Evolutionary conservation across 2,329 filamentous ascomycete genomes (phyloP).

Genomic region (Fusarium sp.): DNA sequence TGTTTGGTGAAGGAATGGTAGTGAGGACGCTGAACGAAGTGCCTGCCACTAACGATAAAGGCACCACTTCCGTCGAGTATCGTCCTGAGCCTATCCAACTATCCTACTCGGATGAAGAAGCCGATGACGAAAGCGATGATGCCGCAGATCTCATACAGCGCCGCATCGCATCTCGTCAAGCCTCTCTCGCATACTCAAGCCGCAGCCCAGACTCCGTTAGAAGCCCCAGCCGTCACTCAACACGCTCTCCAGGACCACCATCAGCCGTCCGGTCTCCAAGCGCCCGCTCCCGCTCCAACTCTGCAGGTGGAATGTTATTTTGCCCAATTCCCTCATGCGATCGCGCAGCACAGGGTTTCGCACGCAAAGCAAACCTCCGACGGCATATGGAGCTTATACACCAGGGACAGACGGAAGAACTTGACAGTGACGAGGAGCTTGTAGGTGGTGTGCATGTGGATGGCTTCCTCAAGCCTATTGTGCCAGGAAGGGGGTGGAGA

Average conservation of each 20-base stretch:
- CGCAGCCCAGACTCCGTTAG: slow-evolving; percentile 37
- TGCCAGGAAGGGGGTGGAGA: slow-evolving; percentile 58
- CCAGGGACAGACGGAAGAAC: slow-evolving; percentile 47
- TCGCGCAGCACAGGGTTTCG: slow-evolving; percentile 50
- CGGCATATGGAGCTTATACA: slow-evolving; percentile 53
- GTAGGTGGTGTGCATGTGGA: slow-evolving; percentile 73
- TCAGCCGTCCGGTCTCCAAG: slow-evolving; percentile 20
- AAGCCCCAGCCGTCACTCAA: slow-evolving; percentile 35
- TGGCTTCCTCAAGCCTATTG: slow-evolving; percentile 69
- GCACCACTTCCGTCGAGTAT: slow-evolving; percentile 43
- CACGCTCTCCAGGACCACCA: slow-evolving; percentile 27
- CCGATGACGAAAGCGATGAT: slow-evolving; percentile 39
- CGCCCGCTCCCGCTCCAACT: slow-evolving; percentile 41
- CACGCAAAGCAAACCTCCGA: slow-evolving; percentile 47
- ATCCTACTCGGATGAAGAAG: slow-evolving; percentile 34
- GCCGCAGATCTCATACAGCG: slow-evolving; percentile 42
- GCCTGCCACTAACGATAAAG: slow-evolving; percentile 34
- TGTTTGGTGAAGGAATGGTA: slow-evolving; percentile 79
- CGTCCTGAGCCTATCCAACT: slow-evolving; percentile 43
- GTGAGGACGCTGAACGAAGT: slow-evolving; percentile 64
- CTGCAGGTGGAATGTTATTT: slow-evolving; percentile 47
- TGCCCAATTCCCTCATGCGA: slow-evolving; percentile 51
- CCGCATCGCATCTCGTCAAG: slow-evolving; percentile 44
- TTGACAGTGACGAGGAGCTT: slow-evolving; percentile 62
- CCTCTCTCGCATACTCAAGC: slow-evolving; percentile 42